phyloP scores from a whole-genome alignment of 208 protist genomes.

The Acanthamoeba culbertsoni region DNA sequence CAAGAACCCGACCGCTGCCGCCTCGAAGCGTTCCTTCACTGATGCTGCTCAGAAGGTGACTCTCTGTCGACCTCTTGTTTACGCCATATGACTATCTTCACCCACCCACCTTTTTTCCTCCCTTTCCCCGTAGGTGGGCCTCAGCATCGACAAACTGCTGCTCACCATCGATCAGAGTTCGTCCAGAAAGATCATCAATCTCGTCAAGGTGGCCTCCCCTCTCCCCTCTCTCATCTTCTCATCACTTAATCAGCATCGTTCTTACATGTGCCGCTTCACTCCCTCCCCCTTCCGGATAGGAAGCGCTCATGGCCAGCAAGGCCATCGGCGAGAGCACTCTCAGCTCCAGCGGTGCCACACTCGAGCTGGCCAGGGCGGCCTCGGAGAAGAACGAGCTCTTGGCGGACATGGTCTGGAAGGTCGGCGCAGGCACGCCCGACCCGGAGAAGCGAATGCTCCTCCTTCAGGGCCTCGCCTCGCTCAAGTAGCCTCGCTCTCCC shows the following conservation, averaged over 20 bases:
- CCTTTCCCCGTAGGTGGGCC: neutral
- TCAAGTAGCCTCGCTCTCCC: neutral
- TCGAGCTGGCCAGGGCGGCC: neutral
- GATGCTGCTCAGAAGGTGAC: neutral
- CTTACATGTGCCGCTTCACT: neutral
- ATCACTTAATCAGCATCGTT: neutral
- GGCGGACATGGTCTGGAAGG: constrained; percentile 29
- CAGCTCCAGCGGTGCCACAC: neutral
- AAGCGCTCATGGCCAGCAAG: neutral
- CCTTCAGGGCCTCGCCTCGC: neutral
- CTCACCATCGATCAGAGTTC: constrained; percentile 20
- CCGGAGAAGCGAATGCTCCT: neutral
- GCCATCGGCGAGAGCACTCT: constrained; percentile 37
- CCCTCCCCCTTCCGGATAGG: neutral
- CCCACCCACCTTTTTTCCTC: neutral
- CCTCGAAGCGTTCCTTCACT: neutral
- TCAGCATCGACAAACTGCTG: neutral
- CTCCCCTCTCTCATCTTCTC: neutral
- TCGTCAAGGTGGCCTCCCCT: neutral
- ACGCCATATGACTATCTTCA: neutral
- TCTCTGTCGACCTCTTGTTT: neutral
- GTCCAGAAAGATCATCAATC: neutral
- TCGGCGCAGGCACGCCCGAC: neutral
- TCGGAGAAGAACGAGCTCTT: constrained; percentile 13
- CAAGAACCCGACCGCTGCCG: constrained; percentile 3